Conservation (phyloP, 2,329 filamentous ascomycete species). For the Neofusicoccum sp. region DNA sequence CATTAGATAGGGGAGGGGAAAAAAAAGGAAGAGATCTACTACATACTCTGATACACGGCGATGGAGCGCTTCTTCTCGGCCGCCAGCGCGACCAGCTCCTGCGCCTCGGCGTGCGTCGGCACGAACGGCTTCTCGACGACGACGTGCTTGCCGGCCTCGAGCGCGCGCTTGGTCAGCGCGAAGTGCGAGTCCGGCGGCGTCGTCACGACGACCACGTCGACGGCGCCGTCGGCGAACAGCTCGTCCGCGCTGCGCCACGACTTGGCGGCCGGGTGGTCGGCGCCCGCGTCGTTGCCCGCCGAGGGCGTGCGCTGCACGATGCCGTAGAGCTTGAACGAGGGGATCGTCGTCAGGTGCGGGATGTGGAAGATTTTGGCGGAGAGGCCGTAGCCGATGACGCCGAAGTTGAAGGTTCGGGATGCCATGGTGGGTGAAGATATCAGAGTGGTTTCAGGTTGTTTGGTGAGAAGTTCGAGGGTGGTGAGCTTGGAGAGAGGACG, state of each 20-base stretch:
- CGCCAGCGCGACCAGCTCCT: slow-evolving; percentile 52
- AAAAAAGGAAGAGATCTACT: background rate
- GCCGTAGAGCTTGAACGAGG: slow-evolving; percentile 66
- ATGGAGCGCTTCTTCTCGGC: slow-evolving; percentile 40
- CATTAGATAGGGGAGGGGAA: too few relatives aligned
- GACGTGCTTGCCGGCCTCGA: slow-evolving; percentile 73
- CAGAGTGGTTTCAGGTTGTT: background rate
- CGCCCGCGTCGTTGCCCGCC: slow-evolving; percentile 62
- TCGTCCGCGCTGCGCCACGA: slow-evolving; percentile 63
- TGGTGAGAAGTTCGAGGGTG: background rate
- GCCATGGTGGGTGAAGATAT: background rate
- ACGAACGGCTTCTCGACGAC: slow-evolving; percentile 83
- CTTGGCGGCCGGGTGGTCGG: slow-evolving; percentile 64
- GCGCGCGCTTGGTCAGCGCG: slow-evolving; percentile 60
- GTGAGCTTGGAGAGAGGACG: background rate
- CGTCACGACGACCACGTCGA: slow-evolving; percentile 70
- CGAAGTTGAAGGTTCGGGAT: slow-evolving; percentile 46
- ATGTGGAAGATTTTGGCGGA: slow-evolving; percentile 82
- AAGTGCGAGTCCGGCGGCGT: slow-evolving; percentile 73
- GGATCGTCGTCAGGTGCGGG: slow-evolving; percentile 61
- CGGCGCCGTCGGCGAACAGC: slow-evolving; percentile 62
- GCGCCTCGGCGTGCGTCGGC: slow-evolving; percentile 66
- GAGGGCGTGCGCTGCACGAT: slow-evolving; percentile 73
- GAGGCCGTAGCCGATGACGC: slow-evolving; percentile 60
- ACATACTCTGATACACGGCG: slow-evolving; percentile 46